Conservation (phyloP, 1,139 yeast species). For the Blastobotrys ciferrii region DNA sequence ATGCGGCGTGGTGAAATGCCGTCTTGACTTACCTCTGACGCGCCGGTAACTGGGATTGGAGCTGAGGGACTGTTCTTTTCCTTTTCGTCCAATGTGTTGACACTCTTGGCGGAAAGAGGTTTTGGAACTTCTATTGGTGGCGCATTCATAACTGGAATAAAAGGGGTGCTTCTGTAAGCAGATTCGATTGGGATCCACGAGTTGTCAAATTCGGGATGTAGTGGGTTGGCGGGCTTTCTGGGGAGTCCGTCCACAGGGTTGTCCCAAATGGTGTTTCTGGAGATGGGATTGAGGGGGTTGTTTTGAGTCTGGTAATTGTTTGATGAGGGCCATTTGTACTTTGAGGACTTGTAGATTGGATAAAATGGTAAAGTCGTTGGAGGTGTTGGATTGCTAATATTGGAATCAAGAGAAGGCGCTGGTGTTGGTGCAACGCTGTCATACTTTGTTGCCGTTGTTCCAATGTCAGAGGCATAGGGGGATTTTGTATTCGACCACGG, state of each 20-base stretch:
- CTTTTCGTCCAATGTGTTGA: slow-evolving; percentile 1
- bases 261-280: neutral
- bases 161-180: slow-evolving; percentile 4
- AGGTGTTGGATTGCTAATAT: neutral
- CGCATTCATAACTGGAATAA: neutral
- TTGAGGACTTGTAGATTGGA: neutral
- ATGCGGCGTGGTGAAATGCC: no score
- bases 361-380: neutral
- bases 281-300: neutral
- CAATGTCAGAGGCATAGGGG: neutral
- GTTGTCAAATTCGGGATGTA: slow-evolving; percentile 5
- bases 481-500: neutral
- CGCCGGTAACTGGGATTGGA: slow-evolving; percentile 2
- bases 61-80: neutral
- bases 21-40: neutral
- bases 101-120: neutral
- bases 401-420: neutral
- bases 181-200: slow-evolving; percentile 7
- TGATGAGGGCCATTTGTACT: neutral
- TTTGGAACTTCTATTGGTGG: neutral
- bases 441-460: neutral
- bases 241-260: neutral
- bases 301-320: neutral
- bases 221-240: slow-evolving; percentile 1
- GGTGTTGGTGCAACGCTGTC: neutral